phyloP scores from a whole-genome alignment of 495 filamentous ascomycete genomes.

The Trichocladium uniseriatum region DNA sequence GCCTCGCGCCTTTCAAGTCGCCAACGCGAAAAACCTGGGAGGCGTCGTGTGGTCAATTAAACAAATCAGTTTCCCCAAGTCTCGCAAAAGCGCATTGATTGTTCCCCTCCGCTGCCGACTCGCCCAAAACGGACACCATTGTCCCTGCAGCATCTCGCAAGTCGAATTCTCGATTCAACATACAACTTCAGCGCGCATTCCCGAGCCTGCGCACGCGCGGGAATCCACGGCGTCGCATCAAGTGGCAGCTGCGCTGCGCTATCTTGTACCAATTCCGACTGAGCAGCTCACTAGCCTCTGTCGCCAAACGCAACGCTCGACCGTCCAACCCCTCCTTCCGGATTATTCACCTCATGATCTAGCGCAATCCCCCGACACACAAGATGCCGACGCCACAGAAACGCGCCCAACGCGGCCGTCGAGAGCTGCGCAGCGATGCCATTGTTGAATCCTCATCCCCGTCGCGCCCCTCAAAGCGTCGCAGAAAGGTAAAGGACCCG shows the following conservation, averaged over 20 bases:
- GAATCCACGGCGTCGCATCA: slow-evolving; percentile 1
- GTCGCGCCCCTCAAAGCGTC: slow-evolving; percentile 61
- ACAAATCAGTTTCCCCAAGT: slow-evolving; percentile 14
- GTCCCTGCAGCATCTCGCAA: not conserved
- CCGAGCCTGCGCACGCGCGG: not conserved
- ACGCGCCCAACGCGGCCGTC: slow-evolving; percentile 33
- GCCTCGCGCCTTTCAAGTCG: slow-evolving; percentile 23
- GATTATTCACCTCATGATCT: slow-evolving; percentile 11
- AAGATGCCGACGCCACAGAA: slow-evolving; percentile 37
- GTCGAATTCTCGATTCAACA: not conserved
- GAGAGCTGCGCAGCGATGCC: slow-evolving; percentile 32
- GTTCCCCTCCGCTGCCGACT: not conserved
- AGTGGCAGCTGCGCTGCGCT: not conserved
- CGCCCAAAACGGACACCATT: not conserved
- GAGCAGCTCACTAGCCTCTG: slow-evolving; percentile 1
- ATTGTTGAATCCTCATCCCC: slow-evolving; percentile 51
- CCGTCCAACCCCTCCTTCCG: slow-evolving; percentile 1
- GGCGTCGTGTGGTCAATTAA: slow-evolving; percentile 22
- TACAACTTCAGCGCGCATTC: not conserved
- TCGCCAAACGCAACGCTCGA: not conserved
- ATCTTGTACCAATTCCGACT: not conserved
- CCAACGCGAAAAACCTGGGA: slow-evolving; percentile 24
- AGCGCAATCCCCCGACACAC: slow-evolving; percentile 8
- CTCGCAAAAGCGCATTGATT: not conserved
- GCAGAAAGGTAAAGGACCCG: slow-evolving; percentile 55